Evolutionary conservation across 2,329 filamentous ascomycete genomes (phyloP).

Genomic region (Trichoderma cornu-damae): DNA sequence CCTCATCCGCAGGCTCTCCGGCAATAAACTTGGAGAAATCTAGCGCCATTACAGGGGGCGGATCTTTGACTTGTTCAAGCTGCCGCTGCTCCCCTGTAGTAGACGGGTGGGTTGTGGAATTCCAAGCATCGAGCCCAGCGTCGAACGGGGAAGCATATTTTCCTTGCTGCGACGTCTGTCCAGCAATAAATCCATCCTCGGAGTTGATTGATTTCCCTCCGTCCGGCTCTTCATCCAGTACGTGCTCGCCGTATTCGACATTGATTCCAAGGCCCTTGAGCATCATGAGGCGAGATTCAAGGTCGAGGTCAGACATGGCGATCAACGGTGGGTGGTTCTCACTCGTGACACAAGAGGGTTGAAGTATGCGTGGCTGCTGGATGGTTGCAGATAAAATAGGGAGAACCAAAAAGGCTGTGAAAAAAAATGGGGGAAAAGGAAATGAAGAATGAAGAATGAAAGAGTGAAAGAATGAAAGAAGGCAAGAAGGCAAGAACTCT

Average conservation of each 20-base stretch:
- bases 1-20: slow-evolving; percentile 25
- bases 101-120: background rate
- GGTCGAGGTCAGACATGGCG: slow-evolving; percentile 22
- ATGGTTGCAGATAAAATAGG: background rate
- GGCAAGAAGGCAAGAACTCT: too few relatives aligned
- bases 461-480: background rate
- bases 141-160: background rate
- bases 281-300: slow-evolving; percentile 22
- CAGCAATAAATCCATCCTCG: background rate
- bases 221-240: background rate
- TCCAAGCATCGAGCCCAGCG: background rate
- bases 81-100: background rate
- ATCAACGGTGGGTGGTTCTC: background rate
- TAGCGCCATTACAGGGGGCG: slow-evolving; percentile 8
- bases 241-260: slow-evolving; percentile 1
- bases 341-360: too few relatives aligned
- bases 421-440: background rate
- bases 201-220: background rate
- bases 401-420: background rate
- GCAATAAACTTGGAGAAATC: slow-evolving; percentile 25
- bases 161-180: background rate
- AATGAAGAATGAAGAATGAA: background rate
- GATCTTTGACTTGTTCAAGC: background rate
- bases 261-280: slow-evolving; percentile 24
- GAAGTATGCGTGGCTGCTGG: too few relatives aligned